Evolutionary conservation across 352 stramenopile genomes (phyloP), one percentile per base, ranked within the genome.

Genomic region (Thraustotheca clavata): DNA sequence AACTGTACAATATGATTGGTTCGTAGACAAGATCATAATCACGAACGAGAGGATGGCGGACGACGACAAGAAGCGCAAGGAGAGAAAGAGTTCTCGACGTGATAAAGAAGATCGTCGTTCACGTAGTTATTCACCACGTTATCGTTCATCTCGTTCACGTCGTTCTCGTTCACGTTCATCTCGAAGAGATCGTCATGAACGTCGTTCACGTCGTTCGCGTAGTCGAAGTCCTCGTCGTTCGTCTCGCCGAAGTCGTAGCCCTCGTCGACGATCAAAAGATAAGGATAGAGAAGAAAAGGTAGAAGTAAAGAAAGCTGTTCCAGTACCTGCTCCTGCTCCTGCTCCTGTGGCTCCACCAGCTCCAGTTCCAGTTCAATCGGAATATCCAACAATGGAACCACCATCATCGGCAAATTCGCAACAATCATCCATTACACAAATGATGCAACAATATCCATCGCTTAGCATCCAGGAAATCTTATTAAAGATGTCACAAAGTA

Each of bases 401-500:
- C 33, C 60, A 5, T 39, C 52, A 7, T 4, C 43, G 34, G 39
- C 33, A 11, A 35, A 20, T 46, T 89, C 87, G 66, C 83, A 52
- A 20, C 38, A 43, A 20, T 52, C 86, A 4, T 87, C 77, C 9
- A 94, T 94, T 63, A 87, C 83, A 33, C 83, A 92, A 71, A 71
- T 94, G n/a, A 94, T 94, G 86, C 79, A 87, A 20, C 86, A 94
- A 61, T 88, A 93, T 62, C 86, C 86, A 31, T 91, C 86, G 3
- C 76, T 94, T 73, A 94, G 86, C 74, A 74, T 94, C 0, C 86
- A 94, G 60, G 86, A 94, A 26, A 92, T 94, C 54, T 90, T 94
- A 38, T 73, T 81, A 47, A 94, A 94, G 69, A 93, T 94, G 86
- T 83, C 91, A 36, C 80, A 85, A 8, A 87, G 75, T 0, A 91